A percentile compares a stretch with the other conserved stretches of the same genome.
phyloP scores from a whole-genome alignment of 2,329 filamentous ascomycete genomes.

The Pseudogymnoascus destructans region DNA sequence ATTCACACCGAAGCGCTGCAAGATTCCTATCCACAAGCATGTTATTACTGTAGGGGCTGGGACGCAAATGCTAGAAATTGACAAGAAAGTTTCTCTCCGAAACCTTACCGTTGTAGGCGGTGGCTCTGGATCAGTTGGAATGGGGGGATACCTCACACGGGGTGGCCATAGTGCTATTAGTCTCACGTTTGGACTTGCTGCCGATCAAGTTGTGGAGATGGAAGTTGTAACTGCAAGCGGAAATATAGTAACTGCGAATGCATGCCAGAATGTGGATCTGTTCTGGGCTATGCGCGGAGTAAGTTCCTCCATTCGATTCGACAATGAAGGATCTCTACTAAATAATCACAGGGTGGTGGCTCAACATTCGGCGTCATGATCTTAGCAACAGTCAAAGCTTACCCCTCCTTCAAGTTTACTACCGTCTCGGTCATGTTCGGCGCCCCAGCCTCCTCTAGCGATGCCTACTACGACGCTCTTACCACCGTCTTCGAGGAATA shows the following conservation, averaged over 20 bases:
- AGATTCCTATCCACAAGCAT: constrained; percentile 31
- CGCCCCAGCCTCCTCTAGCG: constrained; percentile 23
- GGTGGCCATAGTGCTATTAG: constrained; percentile 45
- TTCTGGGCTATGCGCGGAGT: constrained; percentile 53
- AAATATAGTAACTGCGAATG: constrained; percentile 36
- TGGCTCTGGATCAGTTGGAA: constrained; percentile 40
- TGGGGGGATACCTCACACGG: constrained; percentile 48
- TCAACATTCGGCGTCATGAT: constrained; percentile 48
- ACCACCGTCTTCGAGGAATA: constrained; percentile 34
- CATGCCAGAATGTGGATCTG: constrained; percentile 40
- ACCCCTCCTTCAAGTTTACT: constrained; percentile 28
- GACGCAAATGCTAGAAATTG: constrained; percentile 36
- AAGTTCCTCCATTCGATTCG: constrained; percentile 19
- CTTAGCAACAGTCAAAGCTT: constrained; percentile 41
- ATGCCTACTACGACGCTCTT: constrained; percentile 35
- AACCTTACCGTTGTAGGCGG: constrained; percentile 42
- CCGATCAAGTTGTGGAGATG: constrained; percentile 47
- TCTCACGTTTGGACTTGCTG: constrained; percentile 43
- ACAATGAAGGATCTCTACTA: not conserved
- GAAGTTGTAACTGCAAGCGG: constrained; percentile 42
- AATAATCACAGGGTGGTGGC: constrained; percentile 37
- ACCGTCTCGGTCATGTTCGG: constrained; percentile 24
- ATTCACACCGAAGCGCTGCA: constrained; percentile 32
- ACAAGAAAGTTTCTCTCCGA: constrained; percentile 32
- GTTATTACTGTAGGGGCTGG: constrained; percentile 42